phyloP scores from a whole-genome alignment of 352 stramenopile species.

The Globisporangium spiculum region DNA sequence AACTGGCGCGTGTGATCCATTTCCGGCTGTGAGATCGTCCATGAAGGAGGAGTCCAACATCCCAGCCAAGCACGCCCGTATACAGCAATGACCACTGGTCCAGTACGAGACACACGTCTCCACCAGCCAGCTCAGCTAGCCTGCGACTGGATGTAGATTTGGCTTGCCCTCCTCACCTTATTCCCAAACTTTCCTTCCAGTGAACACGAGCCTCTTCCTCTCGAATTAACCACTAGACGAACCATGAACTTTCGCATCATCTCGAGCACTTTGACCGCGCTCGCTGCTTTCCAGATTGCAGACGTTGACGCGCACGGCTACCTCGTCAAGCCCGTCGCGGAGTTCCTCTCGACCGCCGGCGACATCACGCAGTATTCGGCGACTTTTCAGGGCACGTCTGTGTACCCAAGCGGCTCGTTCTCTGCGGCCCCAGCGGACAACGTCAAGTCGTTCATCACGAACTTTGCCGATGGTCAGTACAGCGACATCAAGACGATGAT shows the following conservation, averaged over 20 bases:
- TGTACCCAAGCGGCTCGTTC: constrained; percentile 25
- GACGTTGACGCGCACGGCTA: constrained; percentile 20
- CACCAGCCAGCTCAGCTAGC: neutral
- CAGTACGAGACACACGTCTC: neutral
- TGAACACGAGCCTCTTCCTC: neutral
- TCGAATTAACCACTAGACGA: neutral
- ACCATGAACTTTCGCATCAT: constrained; percentile 9
- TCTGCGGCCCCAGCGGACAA: constrained; percentile 26
- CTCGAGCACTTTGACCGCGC: neutral
- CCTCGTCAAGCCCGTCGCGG: constrained; percentile 17
- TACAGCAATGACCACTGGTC: neutral
- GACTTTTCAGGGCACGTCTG: constrained; percentile 25
- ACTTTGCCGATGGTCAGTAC: constrained; percentile 22
- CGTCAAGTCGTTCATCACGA: constrained; percentile 26
- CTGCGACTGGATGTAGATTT: neutral
- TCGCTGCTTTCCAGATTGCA: neutral
- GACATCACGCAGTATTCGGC: constrained; percentile 34
- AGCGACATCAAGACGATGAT: constrained; percentile 27
- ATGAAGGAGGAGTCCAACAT: constrained; percentile 6
- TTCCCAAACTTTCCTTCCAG: constrained; percentile 3
- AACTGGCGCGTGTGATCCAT: constrained; percentile 4
- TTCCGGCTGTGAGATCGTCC: constrained; percentile 3
- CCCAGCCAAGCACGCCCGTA: neutral
- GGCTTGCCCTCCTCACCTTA: neutral
- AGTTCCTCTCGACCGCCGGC: constrained; percentile 19